Conservation (phyloP, 176 grass and related monocot genomes). For the Saccharum spontaneum region DNA sequence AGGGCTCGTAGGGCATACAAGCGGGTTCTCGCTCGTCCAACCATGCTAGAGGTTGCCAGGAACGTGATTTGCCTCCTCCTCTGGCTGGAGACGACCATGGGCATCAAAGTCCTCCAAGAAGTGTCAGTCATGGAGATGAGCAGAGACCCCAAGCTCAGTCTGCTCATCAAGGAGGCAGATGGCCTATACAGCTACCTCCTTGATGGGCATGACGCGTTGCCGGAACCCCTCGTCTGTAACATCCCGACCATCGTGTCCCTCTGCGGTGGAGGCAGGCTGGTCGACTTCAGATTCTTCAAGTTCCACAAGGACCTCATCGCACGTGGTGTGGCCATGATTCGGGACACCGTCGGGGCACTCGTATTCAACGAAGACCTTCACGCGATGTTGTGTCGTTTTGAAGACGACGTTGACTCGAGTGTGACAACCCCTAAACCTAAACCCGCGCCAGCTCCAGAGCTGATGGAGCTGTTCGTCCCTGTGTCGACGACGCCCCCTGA, state of each 20-base stretch:
- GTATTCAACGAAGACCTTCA: neutral
- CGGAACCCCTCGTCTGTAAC: neutral
- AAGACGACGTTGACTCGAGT: neutral
- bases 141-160: neutral
- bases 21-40: neutral
- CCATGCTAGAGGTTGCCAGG: neutral
- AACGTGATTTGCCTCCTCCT: neutral
- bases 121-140: neutral
- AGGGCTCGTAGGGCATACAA: neutral
- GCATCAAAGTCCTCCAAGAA: neutral
- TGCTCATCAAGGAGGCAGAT: neutral
- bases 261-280: neutral
- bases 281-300: conserved; percentile 20
- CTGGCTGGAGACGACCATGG: conserved; percentile 8
- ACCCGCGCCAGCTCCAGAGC: neutral
- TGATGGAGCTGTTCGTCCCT: neutral
- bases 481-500: neutral
- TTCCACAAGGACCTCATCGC: neutral
- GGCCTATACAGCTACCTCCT: neutral
- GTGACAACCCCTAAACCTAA: no score
- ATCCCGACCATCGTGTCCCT: neutral
- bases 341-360: neutral
- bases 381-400: neutral
- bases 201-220: neutral
- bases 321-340: neutral